Base-by-base conservation (phyloP, 208 protist species). In the Wallacemonas sp. region DNA sequence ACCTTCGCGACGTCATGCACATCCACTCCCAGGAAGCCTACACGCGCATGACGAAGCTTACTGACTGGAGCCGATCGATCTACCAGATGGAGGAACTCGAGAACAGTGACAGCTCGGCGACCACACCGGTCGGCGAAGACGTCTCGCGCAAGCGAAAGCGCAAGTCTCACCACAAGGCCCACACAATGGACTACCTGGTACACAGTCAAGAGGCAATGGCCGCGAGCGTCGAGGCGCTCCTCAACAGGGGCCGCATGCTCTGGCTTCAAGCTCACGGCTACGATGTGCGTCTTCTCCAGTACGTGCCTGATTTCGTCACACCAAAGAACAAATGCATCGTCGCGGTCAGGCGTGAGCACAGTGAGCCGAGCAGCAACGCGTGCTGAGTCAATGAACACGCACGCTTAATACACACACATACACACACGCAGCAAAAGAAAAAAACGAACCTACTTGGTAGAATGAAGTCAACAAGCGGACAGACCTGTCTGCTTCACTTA, bases 271-370 rank as follows among this genome's bases (percentile, higher is more conserved):
- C 63, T 8, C 61, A 61, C 9, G 77, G 77, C 15, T 94, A 94
- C 63, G 27, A 75, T 8, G 73, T 78, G 22, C 37, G 30, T 6
- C 68, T 81, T 10, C 62, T 90, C 4, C 42, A 81, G 62, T 94
- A 89, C 63, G 85, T 91, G 27, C 85, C 88, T 24, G 63, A 75
- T 33, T 81, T 74, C 34, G 81, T 91, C 36, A 94, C 88, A 21
- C 85, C 88, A 1, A 94, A 94, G 61, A 92, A 94, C 59, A 81
- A 77, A 38, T 88, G 81, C 39, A 83, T 90, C 42, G 78, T 94
- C 1, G 88, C 79, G 3, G 30, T 80, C 19, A 63, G 73, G 3
- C 34, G 55, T 30, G 55, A 57, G 36, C 36, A 6, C 36, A 39
- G 9, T 17, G 36, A 39, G 13, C 9, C 36, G 13, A 13, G 9